Percentiles rank a stretch among this genome's conserved stretches.
Evolutionary conservation across 768 basidiomycete genomes (phyloP).

Genomic region (Panaeolus papilionaceus): DNA sequence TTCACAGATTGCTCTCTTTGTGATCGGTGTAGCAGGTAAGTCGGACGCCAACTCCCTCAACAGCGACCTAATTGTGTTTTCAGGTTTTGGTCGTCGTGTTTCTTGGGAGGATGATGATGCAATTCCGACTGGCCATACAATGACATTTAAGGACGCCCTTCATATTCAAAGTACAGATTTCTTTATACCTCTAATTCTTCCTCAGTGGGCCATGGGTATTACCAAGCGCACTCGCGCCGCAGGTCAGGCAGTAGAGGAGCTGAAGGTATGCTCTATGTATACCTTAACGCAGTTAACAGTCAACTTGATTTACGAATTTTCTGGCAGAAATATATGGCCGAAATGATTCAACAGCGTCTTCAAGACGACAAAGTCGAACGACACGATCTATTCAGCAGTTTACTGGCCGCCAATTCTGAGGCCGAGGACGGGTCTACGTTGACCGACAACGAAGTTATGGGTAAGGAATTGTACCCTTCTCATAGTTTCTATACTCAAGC

Average conservation of each 20-base stretch:
- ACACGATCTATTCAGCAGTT: conserved; percentile 58
- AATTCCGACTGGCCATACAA: conserved; percentile 44
- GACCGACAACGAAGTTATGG: conserved; percentile 46
- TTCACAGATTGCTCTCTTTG: conserved; percentile 53
- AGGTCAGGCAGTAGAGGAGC: conserved; percentile 44
- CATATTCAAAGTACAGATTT: conserved; percentile 42
- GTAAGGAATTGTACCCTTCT: neutral
- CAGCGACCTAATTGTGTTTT: neutral
- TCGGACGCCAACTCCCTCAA: neutral
- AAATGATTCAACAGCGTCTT: conserved; percentile 58
- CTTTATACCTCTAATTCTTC: conserved; percentile 39
- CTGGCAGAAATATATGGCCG: conserved; percentile 47
- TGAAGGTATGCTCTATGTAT: conserved; percentile 26
- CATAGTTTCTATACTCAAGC: neutral
- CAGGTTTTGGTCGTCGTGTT: conserved; percentile 54
- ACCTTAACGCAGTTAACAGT: neutral
- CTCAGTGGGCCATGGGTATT: conserved; percentile 39
- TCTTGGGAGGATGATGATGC: conserved; percentile 47
- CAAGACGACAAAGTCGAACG: conserved; percentile 43
- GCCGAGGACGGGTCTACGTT: conserved; percentile 44
- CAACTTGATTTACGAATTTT: no score
- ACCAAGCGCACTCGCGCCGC: conserved; percentile 35
- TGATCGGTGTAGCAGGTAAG: conserved; percentile 55
- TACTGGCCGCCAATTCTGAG: conserved; percentile 53
- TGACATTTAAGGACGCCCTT: conserved; percentile 52